Conservation (phyloP, 495 filamentous ascomycete genomes). For the Ramalina intermedia region DNA sequence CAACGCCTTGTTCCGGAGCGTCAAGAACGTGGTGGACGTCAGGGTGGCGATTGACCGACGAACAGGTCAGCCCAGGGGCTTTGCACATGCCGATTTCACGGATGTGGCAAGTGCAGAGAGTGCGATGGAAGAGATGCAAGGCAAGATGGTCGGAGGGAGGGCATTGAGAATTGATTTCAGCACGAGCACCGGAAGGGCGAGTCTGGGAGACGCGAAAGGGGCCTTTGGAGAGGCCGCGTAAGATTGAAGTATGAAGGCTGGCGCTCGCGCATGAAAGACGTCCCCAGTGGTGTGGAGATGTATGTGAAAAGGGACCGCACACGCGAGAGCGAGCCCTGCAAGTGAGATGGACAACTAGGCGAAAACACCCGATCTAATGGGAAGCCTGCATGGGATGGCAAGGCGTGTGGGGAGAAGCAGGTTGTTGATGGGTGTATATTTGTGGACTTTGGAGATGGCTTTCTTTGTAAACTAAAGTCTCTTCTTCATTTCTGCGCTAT, state of each 20-base stretch:
- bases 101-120: constrained; percentile 44
- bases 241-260: not conserved
- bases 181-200: constrained; percentile 6
- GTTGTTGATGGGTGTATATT: no score
- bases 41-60: constrained; percentile 80
- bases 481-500: no score
- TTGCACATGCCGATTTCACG: constrained; percentile 77
- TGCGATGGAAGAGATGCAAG: constrained; percentile 41
- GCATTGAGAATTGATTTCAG: constrained; percentile 52
- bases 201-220: not conserved
- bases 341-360: no score
- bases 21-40: constrained; percentile 63
- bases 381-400: no score
- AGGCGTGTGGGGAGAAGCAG: no score
- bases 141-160: constrained; percentile 49
- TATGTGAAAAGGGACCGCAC: no score
- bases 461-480: no score
- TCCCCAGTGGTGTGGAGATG: no score
- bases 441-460: no score
- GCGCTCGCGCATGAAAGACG: not conserved
- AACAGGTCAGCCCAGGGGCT: constrained; percentile 77
- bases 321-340: no score
- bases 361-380: no score
- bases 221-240: no score
- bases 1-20: constrained; percentile 59